These are phyloP conservation scores for Tricholoma sp. DNA, from an alignment of 768 basidiomycete species.

Conservation along the genomic window DNA sequence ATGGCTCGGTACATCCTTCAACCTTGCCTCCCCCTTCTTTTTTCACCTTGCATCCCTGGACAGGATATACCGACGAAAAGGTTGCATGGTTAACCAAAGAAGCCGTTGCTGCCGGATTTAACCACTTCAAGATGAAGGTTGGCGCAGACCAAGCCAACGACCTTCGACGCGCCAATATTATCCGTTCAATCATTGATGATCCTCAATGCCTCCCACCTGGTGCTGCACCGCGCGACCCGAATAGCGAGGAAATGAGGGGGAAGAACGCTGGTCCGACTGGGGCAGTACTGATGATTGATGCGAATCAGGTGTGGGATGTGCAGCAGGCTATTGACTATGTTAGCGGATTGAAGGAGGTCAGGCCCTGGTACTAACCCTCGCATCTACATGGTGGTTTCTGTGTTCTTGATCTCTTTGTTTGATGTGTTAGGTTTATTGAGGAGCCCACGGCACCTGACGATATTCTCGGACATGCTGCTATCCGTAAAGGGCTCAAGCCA, in stretches of 20 bases:
- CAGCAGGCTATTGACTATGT: slow-evolving; percentile 91
- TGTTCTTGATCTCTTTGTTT: neutral
- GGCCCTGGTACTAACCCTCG: slow-evolving; percentile 62
- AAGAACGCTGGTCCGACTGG: slow-evolving; percentile 97
- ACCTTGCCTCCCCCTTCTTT: neutral
- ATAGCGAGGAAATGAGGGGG: slow-evolving; percentile 57
- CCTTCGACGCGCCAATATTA: slow-evolving; percentile 80
- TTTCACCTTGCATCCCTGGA: neutral
- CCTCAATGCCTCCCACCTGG: slow-evolving; percentile 72
- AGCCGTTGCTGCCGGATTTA: slow-evolving; percentile 84
- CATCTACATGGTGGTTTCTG: neutral
- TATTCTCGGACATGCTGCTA: slow-evolving; percentile 77
- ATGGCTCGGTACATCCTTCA: slow-evolving; percentile 62
- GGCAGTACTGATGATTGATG: slow-evolving; percentile 93
- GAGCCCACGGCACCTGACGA: slow-evolving; percentile 93
- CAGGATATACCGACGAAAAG: slow-evolving; percentile 91
- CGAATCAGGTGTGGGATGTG: slow-evolving; percentile 97
- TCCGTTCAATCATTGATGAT: slow-evolving; percentile 94
- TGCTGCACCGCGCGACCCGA: slow-evolving; percentile 51
- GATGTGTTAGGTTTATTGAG: slow-evolving; percentile 71
- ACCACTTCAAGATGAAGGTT: slow-evolving; percentile 99
- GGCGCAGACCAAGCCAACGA: slow-evolving; percentile 80
- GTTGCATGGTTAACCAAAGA: slow-evolving; percentile 81
- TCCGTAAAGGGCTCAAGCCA: slow-evolving; percentile 72
- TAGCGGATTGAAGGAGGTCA: slow-evolving; percentile 67